Conservation (phyloP, 768 basidiomycete species). For the Roridomyces roridus region DNA sequence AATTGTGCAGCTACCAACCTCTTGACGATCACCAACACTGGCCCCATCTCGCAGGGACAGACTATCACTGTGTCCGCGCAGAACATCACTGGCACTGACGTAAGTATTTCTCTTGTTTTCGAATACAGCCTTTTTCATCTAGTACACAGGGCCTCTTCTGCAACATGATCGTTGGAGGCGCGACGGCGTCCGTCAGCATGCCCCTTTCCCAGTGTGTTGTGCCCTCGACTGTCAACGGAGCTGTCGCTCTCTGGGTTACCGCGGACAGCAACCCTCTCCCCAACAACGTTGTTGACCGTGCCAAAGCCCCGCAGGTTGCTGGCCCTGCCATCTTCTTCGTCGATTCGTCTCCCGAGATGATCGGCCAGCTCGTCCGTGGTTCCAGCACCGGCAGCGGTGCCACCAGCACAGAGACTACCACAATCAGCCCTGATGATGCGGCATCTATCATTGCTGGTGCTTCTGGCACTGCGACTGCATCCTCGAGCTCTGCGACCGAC, state of each 20-base stretch:
- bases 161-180: slow-evolving; percentile 76
- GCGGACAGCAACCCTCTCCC: slow-evolving; percentile 63
- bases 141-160: slow-evolving; percentile 52
- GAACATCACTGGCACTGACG: slow-evolving; percentile 55
- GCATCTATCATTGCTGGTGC: slow-evolving; percentile 40
- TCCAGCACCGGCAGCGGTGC: too few species aligned
- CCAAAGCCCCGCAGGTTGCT: slow-evolving; percentile 60
- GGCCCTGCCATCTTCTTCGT: slow-evolving; percentile 76
- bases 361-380: slow-evolving; percentile 51
- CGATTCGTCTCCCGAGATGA: slow-evolving; percentile 58
- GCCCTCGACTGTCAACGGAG: slow-evolving; percentile 71
- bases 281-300: slow-evolving; percentile 64
- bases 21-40: slow-evolving; percentile 70
- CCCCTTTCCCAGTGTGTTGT: slow-evolving; percentile 68
- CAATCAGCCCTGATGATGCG: slow-evolving; percentile 33
- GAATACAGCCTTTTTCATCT: neutral
- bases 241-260: slow-evolving; percentile 75
- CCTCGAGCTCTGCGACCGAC: slow-evolving; percentile 13
- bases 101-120: neutral
- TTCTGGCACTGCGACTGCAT: slow-evolving; percentile 2
- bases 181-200: slow-evolving; percentile 57
- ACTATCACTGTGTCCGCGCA: slow-evolving; percentile 63
- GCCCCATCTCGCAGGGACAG: slow-evolving; percentile 48
- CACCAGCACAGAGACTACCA: neutral
- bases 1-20: slow-evolving; percentile 56